Evolutionary conservation across 2,329 filamentous ascomycete species (phyloP).

Genomic region (Phoma sp.): DNA sequence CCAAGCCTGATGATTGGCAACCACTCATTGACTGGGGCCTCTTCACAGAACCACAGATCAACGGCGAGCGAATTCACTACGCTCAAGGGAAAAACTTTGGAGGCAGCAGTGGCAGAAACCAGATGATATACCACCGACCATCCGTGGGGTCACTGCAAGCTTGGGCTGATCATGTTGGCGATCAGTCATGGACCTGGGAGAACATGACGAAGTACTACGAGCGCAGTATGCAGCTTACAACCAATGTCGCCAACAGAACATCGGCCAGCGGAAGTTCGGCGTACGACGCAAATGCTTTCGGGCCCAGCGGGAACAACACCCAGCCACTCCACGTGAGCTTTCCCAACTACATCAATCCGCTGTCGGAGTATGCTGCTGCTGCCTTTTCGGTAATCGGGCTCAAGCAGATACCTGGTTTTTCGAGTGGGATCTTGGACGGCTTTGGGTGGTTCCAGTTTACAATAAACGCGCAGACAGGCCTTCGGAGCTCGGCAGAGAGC

Average conservation of each 20-base stretch:
- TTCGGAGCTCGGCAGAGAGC: slow-evolving; percentile 17
- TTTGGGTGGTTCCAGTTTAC: not conserved
- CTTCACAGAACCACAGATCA: slow-evolving; percentile 22
- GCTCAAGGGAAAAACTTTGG: slow-evolving; percentile 36
- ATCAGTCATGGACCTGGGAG: slow-evolving; percentile 33
- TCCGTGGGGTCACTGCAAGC: slow-evolving; percentile 20
- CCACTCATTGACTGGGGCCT: slow-evolving; percentile 39
- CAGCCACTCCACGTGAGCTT: not conserved
- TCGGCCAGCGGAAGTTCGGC: slow-evolving; percentile 6
- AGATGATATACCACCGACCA: slow-evolving; percentile 29
- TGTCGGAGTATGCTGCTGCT: not conserved
- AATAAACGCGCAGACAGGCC: slow-evolving; percentile 1
- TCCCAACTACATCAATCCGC: not conserved
- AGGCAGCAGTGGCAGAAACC: slow-evolving; percentile 34
- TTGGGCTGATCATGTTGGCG: slow-evolving; percentile 35
- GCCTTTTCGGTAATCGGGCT: not conserved
- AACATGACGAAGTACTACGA: not conserved
- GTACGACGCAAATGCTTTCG: not conserved
- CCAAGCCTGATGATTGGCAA: slow-evolving; percentile 26
- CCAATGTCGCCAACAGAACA: not conserved
- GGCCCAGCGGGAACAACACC: not conserved
- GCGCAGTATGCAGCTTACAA: not conserved
- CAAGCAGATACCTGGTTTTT: not conserved
- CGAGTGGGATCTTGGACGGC: not conserved
- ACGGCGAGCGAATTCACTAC: slow-evolving; percentile 29